Percentiles rank a stretch among this genome's conserved stretches.
Conservation (phyloP, 2,329 filamentous ascomycete species). For the Colletotrichum phormii region DNA sequence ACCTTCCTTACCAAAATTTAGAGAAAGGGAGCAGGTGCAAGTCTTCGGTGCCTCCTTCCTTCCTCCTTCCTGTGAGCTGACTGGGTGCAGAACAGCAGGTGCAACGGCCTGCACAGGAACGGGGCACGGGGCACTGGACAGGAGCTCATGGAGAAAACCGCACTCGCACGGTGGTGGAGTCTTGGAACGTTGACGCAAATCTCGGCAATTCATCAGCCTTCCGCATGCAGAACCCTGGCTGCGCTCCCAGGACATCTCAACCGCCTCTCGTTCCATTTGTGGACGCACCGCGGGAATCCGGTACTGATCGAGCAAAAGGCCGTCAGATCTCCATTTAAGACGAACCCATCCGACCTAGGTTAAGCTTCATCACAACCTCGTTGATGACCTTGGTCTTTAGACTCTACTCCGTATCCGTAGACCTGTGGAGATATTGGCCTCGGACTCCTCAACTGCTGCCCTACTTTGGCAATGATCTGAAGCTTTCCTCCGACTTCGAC, state of each 20-base stretch:
- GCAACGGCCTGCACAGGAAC: not conserved
- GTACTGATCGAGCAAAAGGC: conserved; percentile 1
- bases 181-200: conserved; percentile 19
- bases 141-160: not conserved
- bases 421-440: not conserved
- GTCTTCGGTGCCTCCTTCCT: no score
- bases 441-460: not conserved
- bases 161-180: not conserved
- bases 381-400: not conserved
- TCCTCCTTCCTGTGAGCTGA: no score
- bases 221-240: conserved; percentile 26
- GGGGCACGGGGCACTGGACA: not conserved
- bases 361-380: conserved; percentile 25
- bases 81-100: no score
- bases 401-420: no score
- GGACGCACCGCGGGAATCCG: conserved; percentile 1
- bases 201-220: conserved; percentile 35
- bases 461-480: not conserved
- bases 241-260: not conserved
- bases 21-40: not conserved
- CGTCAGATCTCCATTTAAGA: conserved; percentile 2
- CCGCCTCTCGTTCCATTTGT: not conserved
- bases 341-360: conserved; percentile 21
- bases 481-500: not conserved
- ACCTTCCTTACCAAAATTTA: not conserved